Evolutionary conservation across 192 early-diverging fungal genomes (phyloP), one percentile per base, ranked within the genome.

Genomic region (Paraglomus brasilianum): DNA sequence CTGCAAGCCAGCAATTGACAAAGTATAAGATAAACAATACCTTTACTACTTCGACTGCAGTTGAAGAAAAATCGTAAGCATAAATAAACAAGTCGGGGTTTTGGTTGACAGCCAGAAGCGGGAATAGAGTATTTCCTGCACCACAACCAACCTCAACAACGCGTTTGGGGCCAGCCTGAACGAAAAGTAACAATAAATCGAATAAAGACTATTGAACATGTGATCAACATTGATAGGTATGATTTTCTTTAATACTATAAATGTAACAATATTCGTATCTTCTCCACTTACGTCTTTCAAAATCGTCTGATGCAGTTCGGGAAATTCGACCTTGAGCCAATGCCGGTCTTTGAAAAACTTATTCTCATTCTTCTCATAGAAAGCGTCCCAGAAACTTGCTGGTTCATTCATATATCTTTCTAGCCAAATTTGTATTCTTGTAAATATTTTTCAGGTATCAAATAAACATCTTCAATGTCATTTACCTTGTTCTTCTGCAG

Each of bases 81-180:
- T 95, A 94, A n/a, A 94, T 85, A 76, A 87, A 95, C 24, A 98
- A 78, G 21, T 92, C 84, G 0, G 85, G 81, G 74, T 93, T 91
- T 42, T 83, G 56, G 67, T 72, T 85, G 78, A 91, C 86, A 53
- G 87, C 83, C 41, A 99, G 71, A 8, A 98, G 72, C 2, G 98
- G 98, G 78, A 94, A 98, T 68, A 97, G 86, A 62, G 94, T 95
- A 77, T 94, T 96, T 53, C 96, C 97, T 1, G 95, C 95, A 3
- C 98, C 98, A 78, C 98, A 99, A 49, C 98, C 98, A 42, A 97
- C 89, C 73, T 99, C 98, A 67, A 93, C 86, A 8, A 98, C 84
- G 10, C 64, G 78, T 69, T 86, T 81, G 22, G 73, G 72, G 44
- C 85, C 85, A 15, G 79, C 82, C 80, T 84, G 73, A 41, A 10